Conservation (phyloP, 768 basidiomycete species). For the Lentinula raphanica region DNA sequence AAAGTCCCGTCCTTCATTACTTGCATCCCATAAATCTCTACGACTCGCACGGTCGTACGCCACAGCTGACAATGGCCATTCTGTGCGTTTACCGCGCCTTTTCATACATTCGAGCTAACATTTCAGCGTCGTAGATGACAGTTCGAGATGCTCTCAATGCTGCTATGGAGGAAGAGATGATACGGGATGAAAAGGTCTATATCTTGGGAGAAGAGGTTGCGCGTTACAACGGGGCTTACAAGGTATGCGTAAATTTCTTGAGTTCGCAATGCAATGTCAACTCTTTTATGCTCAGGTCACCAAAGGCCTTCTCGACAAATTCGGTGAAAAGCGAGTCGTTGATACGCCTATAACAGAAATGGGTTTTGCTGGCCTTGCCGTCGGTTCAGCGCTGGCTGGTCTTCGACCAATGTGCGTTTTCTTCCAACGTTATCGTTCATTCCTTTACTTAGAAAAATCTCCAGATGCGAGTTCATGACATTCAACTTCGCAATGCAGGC, state of each 20-base stretch:
- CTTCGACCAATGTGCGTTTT: slow-evolving; percentile 81
- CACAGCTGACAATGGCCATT: slow-evolving; percentile 42
- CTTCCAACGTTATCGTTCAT: neutral
- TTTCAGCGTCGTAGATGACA: slow-evolving; percentile 65
- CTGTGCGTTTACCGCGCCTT: slow-evolving; percentile 32
- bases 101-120: slow-evolving; percentile 14
- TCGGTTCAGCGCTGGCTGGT: slow-evolving; percentile 91
- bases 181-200: slow-evolving; percentile 91
- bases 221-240: slow-evolving; percentile 96
- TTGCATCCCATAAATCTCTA: slow-evolving; percentile 35
- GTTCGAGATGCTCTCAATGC: slow-evolving; percentile 96
- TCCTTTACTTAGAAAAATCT: neutral
- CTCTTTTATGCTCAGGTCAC: slow-evolving; percentile 62
- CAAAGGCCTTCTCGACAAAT: slow-evolving; percentile 98
- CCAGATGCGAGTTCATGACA: slow-evolving; percentile 98
- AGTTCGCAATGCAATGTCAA: neutral
- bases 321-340: slow-evolving; percentile 96
- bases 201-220: slow-evolving; percentile 97
- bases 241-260: slow-evolving; percentile 42
- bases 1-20: slow-evolving; percentile 37
- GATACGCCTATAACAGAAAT: slow-evolving; percentile 98
- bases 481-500: slow-evolving; percentile 99
- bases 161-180: slow-evolving; percentile 99
- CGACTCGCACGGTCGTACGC: slow-evolving; percentile 57
- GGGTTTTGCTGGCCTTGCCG: slow-evolving; percentile 96